A percentile compares a stretch with the other conserved stretches of the same genome.
Evolutionary conservation across 1,139 yeast species (phyloP).

Genomic region (Yamadazyma jaroonii): DNA sequence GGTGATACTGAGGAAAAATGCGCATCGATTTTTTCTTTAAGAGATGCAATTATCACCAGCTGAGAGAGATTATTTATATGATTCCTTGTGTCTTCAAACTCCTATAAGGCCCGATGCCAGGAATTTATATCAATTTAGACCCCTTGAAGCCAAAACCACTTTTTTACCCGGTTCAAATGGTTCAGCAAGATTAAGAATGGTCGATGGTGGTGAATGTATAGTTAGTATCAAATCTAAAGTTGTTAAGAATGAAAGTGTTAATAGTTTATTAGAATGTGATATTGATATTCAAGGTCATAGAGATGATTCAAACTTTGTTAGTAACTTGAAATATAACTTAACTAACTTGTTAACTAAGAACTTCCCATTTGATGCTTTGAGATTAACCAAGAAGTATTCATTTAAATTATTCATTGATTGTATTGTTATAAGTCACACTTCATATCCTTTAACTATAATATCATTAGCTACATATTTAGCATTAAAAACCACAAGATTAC

Average conservation of each 20-base stretch:
- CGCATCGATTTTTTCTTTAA: conserved; percentile 1
- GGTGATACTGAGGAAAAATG: neutral
- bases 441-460: conserved; percentile 74
- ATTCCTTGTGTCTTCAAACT: conserved; percentile 61
- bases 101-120: conserved; percentile 86
- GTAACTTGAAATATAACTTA: conserved; percentile 54
- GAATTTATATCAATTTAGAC: conserved; percentile 68
- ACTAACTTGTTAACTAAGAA: conserved; percentile 45
- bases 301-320: conserved; percentile 64
- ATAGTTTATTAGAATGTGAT: conserved; percentile 63
- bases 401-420: conserved; percentile 79
- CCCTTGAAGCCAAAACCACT: conserved; percentile 77
- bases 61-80: conserved; percentile 76
- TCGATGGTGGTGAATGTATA: conserved; percentile 91
- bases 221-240: conserved; percentile 88
- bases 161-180: conserved; percentile 89
- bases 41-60: conserved; percentile 76
- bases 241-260: conserved; percentile 46
- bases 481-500: conserved; percentile 71
- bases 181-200: conserved; percentile 77
- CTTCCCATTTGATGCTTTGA: conserved; percentile 49
- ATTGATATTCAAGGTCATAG: conserved; percentile 72
- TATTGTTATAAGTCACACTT: conserved; percentile 61
- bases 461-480: conserved; percentile 83
- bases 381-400: conserved; percentile 69